Evolutionary conservation across 441 rosid species (phyloP), one percentile per base, ranked within the genome.

Genomic region (Melastoma candidum): DNA sequence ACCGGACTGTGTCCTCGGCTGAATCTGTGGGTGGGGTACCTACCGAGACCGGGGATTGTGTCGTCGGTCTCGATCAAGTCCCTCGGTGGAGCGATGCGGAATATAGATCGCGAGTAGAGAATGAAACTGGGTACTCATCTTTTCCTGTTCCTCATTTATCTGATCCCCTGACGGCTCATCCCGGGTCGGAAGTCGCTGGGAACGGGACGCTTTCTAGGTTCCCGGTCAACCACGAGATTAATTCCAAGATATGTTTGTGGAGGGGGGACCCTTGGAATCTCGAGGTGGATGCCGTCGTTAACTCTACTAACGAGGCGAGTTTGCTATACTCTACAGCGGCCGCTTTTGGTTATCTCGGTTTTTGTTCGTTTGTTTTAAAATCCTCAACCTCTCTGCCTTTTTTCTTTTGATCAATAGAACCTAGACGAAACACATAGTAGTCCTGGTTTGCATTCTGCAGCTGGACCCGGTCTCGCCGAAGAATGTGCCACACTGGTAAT

Each of bases 201-300:
- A 72, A 70, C 75, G 93, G 93, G 64, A 65, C 77, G 74, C 67
- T 71, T 1, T 87, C 97, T 1, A 89, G 90, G 71, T 93, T 93
- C 71, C 96, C 97, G 14, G 83, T 87, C 39, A 81, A 89, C 70
- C 89, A 74, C 61, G 95, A 87, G 60, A 83, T 83, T 56, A 93
- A 89, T 76, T 84, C 81, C 0, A 85, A 72, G 76, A 83, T 93
- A 53, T 89, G 87, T 65, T 68, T 93, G 12, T 93, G 99, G 99
- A 83, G 99, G 72, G 99, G 97, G 46, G 77, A 87, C 63, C 99
- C 99, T 0, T 93, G 99, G 99, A 93, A 86, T 77, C 90, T 93
- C 27, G 99, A 93, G 83, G 96, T 93, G 26, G 97, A 93, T 72
- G 96, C 96, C 64, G 99, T 93, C 58, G 99, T 93, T 54, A 93